These are phyloP conservation scores for Choricystis sp. DNA, from an alignment of 139 green algal species.

Conservation along the genomic window DNA sequence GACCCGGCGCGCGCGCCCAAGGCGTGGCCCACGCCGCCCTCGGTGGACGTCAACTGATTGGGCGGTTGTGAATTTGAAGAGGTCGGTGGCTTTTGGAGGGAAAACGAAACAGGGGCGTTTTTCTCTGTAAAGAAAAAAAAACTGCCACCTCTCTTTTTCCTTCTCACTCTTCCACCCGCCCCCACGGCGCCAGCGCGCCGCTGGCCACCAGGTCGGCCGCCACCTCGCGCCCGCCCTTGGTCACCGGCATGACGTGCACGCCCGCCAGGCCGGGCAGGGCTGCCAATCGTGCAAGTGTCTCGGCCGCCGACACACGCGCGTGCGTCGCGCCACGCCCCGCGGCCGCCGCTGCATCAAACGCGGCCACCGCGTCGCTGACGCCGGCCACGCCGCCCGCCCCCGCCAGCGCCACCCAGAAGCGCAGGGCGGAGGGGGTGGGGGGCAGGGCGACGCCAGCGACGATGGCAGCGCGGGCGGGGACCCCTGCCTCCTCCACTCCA, in stretches of 20 bases:
- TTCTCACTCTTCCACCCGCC: too few relatives aligned
- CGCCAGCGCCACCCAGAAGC: slow-evolving; percentile 49
- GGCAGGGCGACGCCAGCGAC: slow-evolving; percentile 44
- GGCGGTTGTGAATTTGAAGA: too few relatives aligned
- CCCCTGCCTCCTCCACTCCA: slow-evolving; percentile 8
- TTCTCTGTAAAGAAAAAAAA: too few relatives aligned
- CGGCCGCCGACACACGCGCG: not conserved
- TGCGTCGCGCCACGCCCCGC: too few relatives aligned
- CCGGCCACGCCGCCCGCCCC: slow-evolving; percentile 7
- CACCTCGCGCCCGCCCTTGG: not conserved
- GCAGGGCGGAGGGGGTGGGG: slow-evolving; percentile 29
- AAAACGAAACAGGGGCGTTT: too few relatives aligned
- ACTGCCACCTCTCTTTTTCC: too few relatives aligned
- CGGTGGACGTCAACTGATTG: too few relatives aligned
- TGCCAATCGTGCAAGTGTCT: not conserved
- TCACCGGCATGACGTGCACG: not conserved
- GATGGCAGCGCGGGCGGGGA: slow-evolving; percentile 9
- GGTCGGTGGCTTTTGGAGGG: too few relatives aligned
- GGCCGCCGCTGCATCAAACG: not conserved
- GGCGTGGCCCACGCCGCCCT: too few relatives aligned
- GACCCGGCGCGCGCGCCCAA: too few relatives aligned
- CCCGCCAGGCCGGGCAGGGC: not conserved
- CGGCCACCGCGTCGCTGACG: slow-evolving; percentile 7
- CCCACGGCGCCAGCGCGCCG: not conserved
- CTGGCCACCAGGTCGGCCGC: not conserved